Evolutionary conservation across 495 filamentous ascomycete species (phyloP).

Genomic region (Penicillium bovifimosum): DNA sequence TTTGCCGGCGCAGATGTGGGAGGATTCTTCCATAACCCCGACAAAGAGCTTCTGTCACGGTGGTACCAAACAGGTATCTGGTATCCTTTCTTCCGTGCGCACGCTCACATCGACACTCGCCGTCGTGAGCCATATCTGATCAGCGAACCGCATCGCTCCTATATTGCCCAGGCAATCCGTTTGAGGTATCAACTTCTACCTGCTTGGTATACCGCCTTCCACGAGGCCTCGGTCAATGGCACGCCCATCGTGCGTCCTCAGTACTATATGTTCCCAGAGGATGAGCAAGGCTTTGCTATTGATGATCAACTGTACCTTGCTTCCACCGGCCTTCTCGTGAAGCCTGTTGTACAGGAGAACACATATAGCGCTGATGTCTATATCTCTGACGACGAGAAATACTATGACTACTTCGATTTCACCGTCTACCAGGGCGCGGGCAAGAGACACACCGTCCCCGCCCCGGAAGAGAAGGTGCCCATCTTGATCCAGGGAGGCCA

Average conservation of each 20-base stretch:
- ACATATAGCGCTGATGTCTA: conserved; percentile 72
- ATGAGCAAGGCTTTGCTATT: conserved; percentile 77
- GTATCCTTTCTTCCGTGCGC: conserved; percentile 98
- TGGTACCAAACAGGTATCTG: conserved; percentile 98
- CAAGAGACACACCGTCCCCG: conserved; percentile 59
- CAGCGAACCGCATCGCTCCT: conserved; percentile 75
- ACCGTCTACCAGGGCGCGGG: conserved; percentile 63
- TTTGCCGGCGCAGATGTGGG: conserved; percentile 95
- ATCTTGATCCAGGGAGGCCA: conserved; percentile 88
- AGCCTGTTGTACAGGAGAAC: conserved; percentile 76
- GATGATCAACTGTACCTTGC: conserved; percentile 94
- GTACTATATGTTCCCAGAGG: conserved; percentile 84
- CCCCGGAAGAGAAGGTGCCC: conserved; percentile 80
- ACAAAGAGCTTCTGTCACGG: conserved; percentile 79
- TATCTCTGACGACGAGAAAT: conserved; percentile 76
- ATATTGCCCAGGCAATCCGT: conserved; percentile 82
- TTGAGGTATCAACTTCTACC: conserved; percentile 86
- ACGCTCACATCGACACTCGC: conserved; percentile 93
- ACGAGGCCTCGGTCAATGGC: conserved; percentile 74
- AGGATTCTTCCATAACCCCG: conserved; percentile 96
- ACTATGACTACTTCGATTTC: conserved; percentile 93
- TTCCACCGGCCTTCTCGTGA: conserved; percentile 76
- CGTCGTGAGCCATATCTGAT: conserved; percentile 89
- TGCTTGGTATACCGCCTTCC: conserved; percentile 96
- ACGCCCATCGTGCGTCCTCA: conserved; percentile 85